These are phyloP conservation scores for Cenchrus americanus DNA, from an alignment of 176 grass and related monocot genomes.

Conservation along the genomic window DNA sequence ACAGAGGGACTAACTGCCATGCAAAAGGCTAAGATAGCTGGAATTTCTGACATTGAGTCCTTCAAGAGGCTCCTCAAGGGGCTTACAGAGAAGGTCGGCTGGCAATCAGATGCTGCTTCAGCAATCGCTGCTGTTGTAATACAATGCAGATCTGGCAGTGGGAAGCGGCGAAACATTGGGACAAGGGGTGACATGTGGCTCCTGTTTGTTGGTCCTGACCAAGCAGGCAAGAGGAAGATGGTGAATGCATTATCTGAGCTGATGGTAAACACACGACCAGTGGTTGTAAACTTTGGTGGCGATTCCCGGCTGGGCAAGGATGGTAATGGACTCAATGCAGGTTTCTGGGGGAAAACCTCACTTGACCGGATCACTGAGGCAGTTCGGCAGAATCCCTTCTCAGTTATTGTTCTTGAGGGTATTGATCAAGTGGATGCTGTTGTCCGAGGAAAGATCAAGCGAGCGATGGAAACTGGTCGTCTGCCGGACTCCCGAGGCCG, in stretches of 20 bases:
- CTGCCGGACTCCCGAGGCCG: conserved; percentile 83
- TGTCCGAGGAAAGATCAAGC: conserved; percentile 73
- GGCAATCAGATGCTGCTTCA: conserved; percentile 90
- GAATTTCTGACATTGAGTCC: conserved; percentile 80
- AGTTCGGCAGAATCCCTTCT: conserved; percentile 78
- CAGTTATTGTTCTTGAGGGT: conserved; percentile 86
- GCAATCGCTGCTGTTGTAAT: conserved; percentile 78
- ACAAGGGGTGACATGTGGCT: conserved; percentile 88
- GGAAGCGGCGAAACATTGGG: conserved; percentile 56
- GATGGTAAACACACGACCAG: conserved; percentile 57
- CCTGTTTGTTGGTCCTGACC: conserved; percentile 85
- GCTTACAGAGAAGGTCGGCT: conserved; percentile 78
- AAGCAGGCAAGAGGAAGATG: conserved; percentile 92
- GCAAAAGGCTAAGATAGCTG: conserved; percentile 75
- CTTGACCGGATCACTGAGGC: conserved; percentile 77
- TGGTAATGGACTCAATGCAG: conserved; percentile 42
- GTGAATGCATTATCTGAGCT: conserved; percentile 72
- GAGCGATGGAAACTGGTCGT: conserved; percentile 81
- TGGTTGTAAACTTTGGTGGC: conserved; percentile 62
- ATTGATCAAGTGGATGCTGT: conserved; percentile 76
- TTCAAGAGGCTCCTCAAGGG: conserved; percentile 90
- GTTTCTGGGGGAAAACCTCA: conserved; percentile 74
- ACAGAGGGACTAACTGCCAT: conserved; percentile 55
- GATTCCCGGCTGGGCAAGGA: conserved; percentile 29
- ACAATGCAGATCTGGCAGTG: conserved; percentile 72